A percentile compares a stretch with the other conserved stretches of the same genome.
phyloP scores from a whole-genome alignment of 139 green algal genomes.

The Cymbomonas tetramitiformis region DNA sequence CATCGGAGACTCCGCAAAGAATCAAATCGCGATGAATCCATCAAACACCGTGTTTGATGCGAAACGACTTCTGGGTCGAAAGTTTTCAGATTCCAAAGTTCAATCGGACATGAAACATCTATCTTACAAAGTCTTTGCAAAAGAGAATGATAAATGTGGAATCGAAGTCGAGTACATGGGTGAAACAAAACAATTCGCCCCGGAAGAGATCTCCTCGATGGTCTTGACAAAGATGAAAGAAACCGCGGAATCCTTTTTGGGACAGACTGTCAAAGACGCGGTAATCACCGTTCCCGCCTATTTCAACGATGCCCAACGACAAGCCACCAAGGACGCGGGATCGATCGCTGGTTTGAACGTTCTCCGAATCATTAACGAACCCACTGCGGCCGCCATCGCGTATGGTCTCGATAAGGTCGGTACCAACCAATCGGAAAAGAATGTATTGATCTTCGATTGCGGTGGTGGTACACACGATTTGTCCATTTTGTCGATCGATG shows the following conservation, averaged over 20 bases:
- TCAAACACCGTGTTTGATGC: conserved; percentile 21
- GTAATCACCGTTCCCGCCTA: conserved; percentile 29
- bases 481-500: conserved; percentile 21
- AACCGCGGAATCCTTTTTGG: conserved; percentile 59
- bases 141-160: conserved; percentile 12
- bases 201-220: conserved; percentile 84
- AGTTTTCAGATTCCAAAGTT: conserved; percentile 13
- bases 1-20: conserved; percentile 20
- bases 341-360: conserved; percentile 35
- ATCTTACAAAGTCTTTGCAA: conserved; percentile 19
- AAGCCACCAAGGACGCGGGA: conserved; percentile 24
- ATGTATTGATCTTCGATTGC: conserved; percentile 26
- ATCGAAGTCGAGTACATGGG: conserved; percentile 12
- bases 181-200: conserved; percentile 62
- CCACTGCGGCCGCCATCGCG: conserved; percentile 82
- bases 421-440: conserved; percentile 5
- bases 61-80: conserved; percentile 23
- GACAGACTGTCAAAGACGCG: conserved; percentile 24
- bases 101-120: conserved; percentile 12
- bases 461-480: conserved; percentile 33
- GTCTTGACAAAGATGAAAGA: conserved; percentile 93
- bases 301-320: conserved; percentile 26
- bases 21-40: conserved; percentile 16
- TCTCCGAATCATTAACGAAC: conserved; percentile 95
- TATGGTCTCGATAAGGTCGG: conserved; percentile 46